phyloP scores from a whole-genome alignment of 352 stramenopile genomes.

The Globisporangium irregulare region DNA sequence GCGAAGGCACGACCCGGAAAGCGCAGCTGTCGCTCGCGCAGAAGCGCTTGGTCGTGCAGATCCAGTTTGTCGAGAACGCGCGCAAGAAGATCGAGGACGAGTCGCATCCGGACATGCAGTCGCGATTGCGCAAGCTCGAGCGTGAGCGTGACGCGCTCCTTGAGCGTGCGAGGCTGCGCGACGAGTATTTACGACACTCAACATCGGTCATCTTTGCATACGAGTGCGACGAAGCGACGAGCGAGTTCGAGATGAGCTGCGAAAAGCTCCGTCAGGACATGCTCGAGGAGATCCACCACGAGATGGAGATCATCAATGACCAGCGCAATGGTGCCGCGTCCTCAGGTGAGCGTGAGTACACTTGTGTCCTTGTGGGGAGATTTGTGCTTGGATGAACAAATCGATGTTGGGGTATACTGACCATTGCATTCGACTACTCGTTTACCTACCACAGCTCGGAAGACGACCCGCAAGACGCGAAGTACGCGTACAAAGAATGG shows the following conservation, averaged over 20 bases:
- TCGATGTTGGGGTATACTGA: neutral
- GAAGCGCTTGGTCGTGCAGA: constrained; percentile 56
- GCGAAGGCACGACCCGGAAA: constrained; percentile 24
- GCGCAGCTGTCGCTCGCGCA: constrained; percentile 31
- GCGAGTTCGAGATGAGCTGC: constrained; percentile 72
- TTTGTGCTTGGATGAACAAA: neutral
- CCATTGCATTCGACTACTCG: neutral
- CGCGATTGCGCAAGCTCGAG: constrained; percentile 38
- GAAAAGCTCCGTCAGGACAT: constrained; percentile 82
- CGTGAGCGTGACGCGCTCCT: constrained; percentile 50
- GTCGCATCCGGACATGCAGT: constrained; percentile 62
- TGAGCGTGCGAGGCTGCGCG: constrained; percentile 34
- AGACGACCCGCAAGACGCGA: constrained; percentile 73
- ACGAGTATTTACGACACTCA: constrained; percentile 54
- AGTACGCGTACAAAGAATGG: constrained; percentile 63
- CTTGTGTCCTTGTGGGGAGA: neutral
- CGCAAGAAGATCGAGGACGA: constrained; percentile 58
- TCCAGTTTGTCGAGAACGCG: constrained; percentile 68
- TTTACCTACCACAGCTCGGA: constrained; percentile 29
- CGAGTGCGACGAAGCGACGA: constrained; percentile 76
- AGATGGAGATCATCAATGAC: constrained; percentile 81
- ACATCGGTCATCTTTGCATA: constrained; percentile 76
- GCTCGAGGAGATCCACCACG: constrained; percentile 82
- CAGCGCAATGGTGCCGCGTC: constrained; percentile 59
- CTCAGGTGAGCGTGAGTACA: constrained; percentile 18